Evolutionary conservation across 441 rosid genomes (phyloP).

Genomic region (Erodium texanum): DNA sequence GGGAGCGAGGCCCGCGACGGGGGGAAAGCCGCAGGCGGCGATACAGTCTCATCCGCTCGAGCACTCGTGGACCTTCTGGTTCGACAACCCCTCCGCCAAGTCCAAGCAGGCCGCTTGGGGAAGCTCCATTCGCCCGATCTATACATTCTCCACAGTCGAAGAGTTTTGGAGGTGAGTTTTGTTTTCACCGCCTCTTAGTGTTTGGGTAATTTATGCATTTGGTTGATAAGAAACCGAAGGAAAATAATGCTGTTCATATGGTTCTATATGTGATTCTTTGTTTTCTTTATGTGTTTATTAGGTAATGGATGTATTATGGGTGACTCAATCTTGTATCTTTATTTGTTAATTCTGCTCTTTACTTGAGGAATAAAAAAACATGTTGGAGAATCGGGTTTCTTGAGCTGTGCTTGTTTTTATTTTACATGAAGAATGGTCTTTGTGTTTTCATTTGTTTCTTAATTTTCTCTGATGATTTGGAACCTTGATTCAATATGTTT

Average conservation of each 20-base stretch:
- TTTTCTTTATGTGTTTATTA: no score
- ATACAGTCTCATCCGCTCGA: conserved; percentile 43
- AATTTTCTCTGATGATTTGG: no score
- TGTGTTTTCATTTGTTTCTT: no score
- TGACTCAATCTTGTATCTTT: not conserved
- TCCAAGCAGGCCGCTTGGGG: conserved; percentile 60
- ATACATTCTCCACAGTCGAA: conserved; percentile 55
- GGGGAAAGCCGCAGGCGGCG: not conserved
- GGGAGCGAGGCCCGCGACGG: no score
- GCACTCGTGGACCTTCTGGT: conserved; percentile 86
- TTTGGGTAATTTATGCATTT: not conserved
- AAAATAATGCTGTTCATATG: no score
- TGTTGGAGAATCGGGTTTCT: no score
- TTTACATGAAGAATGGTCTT: no score
- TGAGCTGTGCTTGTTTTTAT: no score
- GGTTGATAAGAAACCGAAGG: not conserved
- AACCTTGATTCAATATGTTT: no score
- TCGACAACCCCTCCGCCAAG: conserved; percentile 57
- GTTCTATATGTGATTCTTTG: no score
- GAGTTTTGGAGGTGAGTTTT: conserved; percentile 69
- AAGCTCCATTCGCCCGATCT: conserved; percentile 56
- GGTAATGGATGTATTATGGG: no score
- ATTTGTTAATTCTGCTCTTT: not conserved
- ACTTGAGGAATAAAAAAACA: no score
- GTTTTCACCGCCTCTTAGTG: not conserved